These are phyloP conservation scores for Cucurbitaria berberidis DNA, from an alignment of 2,329 filamentous ascomycete genomes.

Conservation along the genomic window DNA sequence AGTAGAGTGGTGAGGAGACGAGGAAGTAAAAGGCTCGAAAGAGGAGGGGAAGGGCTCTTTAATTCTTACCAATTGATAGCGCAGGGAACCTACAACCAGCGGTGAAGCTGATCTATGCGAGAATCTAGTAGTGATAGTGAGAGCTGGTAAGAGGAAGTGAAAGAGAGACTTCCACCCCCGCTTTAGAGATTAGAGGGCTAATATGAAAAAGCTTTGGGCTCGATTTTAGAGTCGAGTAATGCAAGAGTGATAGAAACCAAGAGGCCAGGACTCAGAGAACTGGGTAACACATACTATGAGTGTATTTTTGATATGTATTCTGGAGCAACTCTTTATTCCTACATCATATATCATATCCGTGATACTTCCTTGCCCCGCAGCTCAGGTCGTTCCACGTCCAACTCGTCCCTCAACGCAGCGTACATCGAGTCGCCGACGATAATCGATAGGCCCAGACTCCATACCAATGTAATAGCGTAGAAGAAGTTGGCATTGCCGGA, in stretches of 20 bases:
- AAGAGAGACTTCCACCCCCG: conserved; percentile 4
- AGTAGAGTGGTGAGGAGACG: not conserved
- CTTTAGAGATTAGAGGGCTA: not conserved
- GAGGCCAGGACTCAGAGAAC: not conserved
- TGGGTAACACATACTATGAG: not conserved
- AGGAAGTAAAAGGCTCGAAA: conserved; percentile 4
- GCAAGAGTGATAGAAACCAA: not conserved
- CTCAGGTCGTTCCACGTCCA: conserved; percentile 90
- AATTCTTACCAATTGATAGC: not conserved
- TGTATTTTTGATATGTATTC: not conserved
- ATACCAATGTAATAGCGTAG: conserved; percentile 98
- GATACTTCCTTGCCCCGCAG: conserved; percentile 86
- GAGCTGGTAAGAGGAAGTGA: conserved; percentile 7
- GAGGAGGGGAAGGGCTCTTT: not conserved
- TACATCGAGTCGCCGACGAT: conserved; percentile 88
- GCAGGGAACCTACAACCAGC: not conserved
- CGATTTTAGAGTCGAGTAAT: no score
- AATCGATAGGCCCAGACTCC: conserved; percentile 88
- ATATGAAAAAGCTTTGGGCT: not conserved
- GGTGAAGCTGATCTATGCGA: conserved; percentile 8
- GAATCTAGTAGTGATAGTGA: conserved; percentile 11
- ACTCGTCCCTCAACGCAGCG: conserved; percentile 87
- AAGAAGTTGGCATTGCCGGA: conserved; percentile 99
- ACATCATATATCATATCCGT: conserved; percentile 75
- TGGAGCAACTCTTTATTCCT: not conserved